phyloP scores from a whole-genome alignment of 2,329 filamentous ascomycete genomes.

The Mycosphaerella arachidis region DNA sequence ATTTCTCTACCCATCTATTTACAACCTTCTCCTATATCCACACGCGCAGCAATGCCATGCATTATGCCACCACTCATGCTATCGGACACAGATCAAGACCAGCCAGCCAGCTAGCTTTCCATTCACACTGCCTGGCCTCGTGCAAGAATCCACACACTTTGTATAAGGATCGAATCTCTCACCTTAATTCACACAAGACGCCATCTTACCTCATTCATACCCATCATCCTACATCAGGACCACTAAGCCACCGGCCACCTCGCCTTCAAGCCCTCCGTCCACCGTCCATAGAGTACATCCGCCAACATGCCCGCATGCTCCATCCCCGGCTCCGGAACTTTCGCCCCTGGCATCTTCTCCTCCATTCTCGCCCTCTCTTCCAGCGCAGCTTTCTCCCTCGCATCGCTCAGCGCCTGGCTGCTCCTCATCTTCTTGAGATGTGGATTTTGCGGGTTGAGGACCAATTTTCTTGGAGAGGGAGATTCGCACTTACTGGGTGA shows the following conservation, averaged over 20 bases:
- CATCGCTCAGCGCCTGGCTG: slow-evolving; percentile 35
- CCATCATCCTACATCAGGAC: neutral
- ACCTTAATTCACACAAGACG: neutral
- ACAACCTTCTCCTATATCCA: neutral
- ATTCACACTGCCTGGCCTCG: neutral
- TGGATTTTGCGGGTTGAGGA: slow-evolving; percentile 77
- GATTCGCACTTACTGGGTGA: slow-evolving; percentile 24
- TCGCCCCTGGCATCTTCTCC: slow-evolving; percentile 52
- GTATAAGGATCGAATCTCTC: slow-evolving; percentile 2
- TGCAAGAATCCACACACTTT: neutral
- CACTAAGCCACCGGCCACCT: slow-evolving; percentile 37
- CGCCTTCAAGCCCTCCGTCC: slow-evolving; percentile 73
- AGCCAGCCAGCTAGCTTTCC: neutral
- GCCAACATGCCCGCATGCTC: slow-evolving; percentile 86
- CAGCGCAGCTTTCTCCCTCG: slow-evolving; percentile 46
- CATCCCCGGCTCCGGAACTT: slow-evolving; percentile 63
- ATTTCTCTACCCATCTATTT: slow-evolving; percentile 1
- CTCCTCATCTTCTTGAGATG: slow-evolving; percentile 72
- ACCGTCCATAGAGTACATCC: slow-evolving; percentile 84
- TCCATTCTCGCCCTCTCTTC: slow-evolving; percentile 47
- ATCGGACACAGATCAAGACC: neutral
- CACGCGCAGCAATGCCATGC: neutral
- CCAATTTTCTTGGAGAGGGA: slow-evolving; percentile 54
- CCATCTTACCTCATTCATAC: neutral
- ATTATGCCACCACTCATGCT: neutral